phyloP scores from a whole-genome alignment of 306 rosid species.

The Inga leiocalycina region DNA sequence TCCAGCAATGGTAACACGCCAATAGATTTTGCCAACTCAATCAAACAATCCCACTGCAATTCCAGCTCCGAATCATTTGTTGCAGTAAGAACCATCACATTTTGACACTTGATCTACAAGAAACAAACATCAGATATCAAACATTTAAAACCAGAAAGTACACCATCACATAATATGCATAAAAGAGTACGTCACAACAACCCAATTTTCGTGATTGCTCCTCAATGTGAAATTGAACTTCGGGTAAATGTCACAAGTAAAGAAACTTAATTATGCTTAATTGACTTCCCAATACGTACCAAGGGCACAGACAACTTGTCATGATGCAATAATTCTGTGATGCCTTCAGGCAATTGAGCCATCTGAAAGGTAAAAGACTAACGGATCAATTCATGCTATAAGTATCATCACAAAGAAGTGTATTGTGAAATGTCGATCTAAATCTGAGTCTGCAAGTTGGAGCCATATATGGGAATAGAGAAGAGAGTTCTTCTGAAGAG shows the following conservation, averaged over 20 bases:
- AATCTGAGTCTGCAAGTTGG: constrained; percentile 10
- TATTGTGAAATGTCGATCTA: constrained; percentile 19
- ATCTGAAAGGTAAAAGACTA: constrained; percentile 67
- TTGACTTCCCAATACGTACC: constrained; percentile 60
- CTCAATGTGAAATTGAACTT: constrained; percentile 28
- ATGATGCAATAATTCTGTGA: constrained; percentile 93
- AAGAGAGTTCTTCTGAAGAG: constrained; percentile 11
- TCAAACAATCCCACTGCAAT: constrained; percentile 86
- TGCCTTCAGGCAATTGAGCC: constrained; percentile 99
- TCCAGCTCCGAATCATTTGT: constrained; percentile 77
- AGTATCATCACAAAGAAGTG: constrained; percentile 20
- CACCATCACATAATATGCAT: not conserved
- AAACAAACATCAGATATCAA: constrained; percentile 25
- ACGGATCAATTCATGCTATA: constrained; percentile 25
- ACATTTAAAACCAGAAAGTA: not conserved
- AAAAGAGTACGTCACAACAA: constrained; percentile 3
- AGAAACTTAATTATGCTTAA: not conserved
- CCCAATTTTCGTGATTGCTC: not conserved
- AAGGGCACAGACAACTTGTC: constrained; percentile 78
- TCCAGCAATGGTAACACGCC: constrained; percentile 61
- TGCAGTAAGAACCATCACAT: constrained; percentile 71
- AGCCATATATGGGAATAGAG: constrained; percentile 18
- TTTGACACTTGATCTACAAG: constrained; percentile 89
- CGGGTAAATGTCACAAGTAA: constrained; percentile 10
- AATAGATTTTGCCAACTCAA: constrained; percentile 66